These are phyloP conservation scores for Zhuliangozyma blackwelliae DNA, from an alignment of 1,139 yeast species.

Conservation along the genomic window DNA sequence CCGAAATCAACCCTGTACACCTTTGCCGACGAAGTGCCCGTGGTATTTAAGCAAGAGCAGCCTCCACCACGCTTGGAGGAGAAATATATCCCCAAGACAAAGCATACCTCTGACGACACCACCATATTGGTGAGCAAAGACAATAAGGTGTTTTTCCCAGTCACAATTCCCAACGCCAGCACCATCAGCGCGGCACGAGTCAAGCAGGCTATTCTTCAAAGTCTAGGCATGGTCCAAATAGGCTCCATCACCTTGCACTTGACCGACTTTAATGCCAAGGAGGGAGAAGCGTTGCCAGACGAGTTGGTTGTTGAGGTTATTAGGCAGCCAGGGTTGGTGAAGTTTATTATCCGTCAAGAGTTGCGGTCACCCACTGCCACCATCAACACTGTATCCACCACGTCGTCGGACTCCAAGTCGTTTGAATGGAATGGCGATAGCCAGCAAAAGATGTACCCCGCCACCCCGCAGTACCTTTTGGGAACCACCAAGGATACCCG, in stretches of 20 bases:
- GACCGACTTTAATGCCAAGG: slow-evolving; percentile 64
- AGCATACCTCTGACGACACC: slow-evolving; percentile 6
- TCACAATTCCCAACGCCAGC: slow-evolving; percentile 24
- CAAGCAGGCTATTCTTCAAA: slow-evolving; percentile 35
- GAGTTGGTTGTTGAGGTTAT: slow-evolving; percentile 33
- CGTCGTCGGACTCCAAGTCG: slow-evolving; percentile 48
- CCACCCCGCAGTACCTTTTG: slow-evolving; percentile 58
- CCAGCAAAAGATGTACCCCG: slow-evolving; percentile 44
- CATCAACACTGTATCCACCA: slow-evolving; percentile 34
- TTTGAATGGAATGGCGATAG: slow-evolving; percentile 37
- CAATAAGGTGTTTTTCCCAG: slow-evolving; percentile 47
- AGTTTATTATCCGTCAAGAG: slow-evolving; percentile 43
- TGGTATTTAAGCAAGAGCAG: not conserved
- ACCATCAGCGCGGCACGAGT: slow-evolving; percentile 16
- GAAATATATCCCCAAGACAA: slow-evolving; percentile 26
- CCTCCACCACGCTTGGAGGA: slow-evolving; percentile 15
- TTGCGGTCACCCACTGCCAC: slow-evolving; percentile 25
- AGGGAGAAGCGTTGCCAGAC: slow-evolving; percentile 60
- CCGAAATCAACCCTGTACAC: slow-evolving; percentile 4
- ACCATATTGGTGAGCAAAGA: slow-evolving; percentile 56
- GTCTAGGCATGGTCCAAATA: slow-evolving; percentile 37
- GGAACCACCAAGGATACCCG: slow-evolving; percentile 33
- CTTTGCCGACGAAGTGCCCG: slow-evolving; percentile 1
- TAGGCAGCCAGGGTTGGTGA: slow-evolving; percentile 27
- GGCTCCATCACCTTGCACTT: slow-evolving; percentile 52